Evolutionary conservation across 495 filamentous ascomycete species (phyloP), one percentile per base, ranked within the genome.

Genomic region (Cladorrhinum samala): DNA sequence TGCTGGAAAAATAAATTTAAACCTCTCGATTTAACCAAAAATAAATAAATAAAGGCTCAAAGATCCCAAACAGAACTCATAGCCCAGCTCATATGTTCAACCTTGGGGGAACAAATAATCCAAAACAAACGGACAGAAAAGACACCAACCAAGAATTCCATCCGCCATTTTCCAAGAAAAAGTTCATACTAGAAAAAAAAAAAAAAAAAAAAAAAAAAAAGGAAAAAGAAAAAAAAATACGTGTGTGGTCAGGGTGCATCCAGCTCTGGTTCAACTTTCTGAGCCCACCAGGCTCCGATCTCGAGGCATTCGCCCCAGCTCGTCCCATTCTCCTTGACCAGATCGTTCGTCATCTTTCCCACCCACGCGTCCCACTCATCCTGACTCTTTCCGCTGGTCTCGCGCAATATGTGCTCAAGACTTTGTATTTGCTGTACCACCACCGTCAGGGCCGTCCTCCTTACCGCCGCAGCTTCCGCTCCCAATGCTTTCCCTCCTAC

Each of bases 331-430:
- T 88, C 80, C 62, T 87, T 84, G 56, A 95, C 76, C 64, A 95
- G 72, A 71, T 91, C 87, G 39, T 79, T 79, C 75, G 86, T 92
- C 86, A 95, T 87, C 59, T 85, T 87, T 30, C 86, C 82, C 73
- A 86, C 83, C 91, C 90, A 95, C 38, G 82, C 74, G 66, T 95
- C 88, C 90, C 89, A 97, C 69, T 96, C 92, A 56, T 94, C 88
- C 61, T 86, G 82, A 60, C 84, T 86, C 73, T 95, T 93, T 21
- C 83, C 86, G 60, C 87, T 91, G 27, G 82, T 81, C 59, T 95
- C 87, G 62, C 86, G 82, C 52, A 96, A 71, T 30, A 92, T 68
- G 23, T 89, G 89, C 68, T 96, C 91, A 68, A 97, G 72, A 50
- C 82, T 83, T 60, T 95, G 89, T 20, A 96, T 91, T 80, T 90